Percentiles rank a stretch among this genome's conserved stretches.
Conservation (phyloP, 2,329 filamentous ascomycete species). For the Penicillium italicum region DNA sequence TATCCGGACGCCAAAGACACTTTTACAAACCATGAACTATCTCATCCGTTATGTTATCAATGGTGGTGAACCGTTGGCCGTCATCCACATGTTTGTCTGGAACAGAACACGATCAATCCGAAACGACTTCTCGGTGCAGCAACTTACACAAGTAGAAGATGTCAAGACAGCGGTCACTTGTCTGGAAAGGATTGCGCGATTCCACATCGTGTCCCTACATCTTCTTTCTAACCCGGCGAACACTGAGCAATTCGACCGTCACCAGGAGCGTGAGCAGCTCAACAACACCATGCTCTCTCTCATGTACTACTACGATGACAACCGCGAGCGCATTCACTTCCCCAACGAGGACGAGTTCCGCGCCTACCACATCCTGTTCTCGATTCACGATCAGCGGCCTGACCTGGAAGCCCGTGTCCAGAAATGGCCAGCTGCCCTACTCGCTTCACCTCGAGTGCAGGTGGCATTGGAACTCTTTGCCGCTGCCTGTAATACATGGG, state of each 20-base stretch:
- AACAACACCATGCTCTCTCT: constrained; percentile 61
- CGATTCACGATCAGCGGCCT: constrained; percentile 51
- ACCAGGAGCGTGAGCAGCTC: constrained; percentile 62
- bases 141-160: constrained; percentile 55
- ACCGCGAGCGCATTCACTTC: constrained; percentile 48
- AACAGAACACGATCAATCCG: constrained; percentile 62
- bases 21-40: constrained; percentile 48
- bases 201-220: constrained; percentile 61
- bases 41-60: constrained; percentile 50
- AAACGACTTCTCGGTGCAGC: constrained; percentile 63
- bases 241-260: constrained; percentile 52
- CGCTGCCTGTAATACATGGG: constrained; percentile 53
- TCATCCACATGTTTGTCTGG: constrained; percentile 63
- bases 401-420: constrained; percentile 58
- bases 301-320: constrained; percentile 59
- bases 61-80: constrained; percentile 47
- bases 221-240: constrained; percentile 52
- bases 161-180: constrained; percentile 57
- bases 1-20: constrained; percentile 54
- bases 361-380: constrained; percentile 59
- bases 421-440: constrained; percentile 51
- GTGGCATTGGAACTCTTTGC: constrained; percentile 56
- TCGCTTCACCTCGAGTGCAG: constrained; percentile 52
- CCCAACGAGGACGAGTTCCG: constrained; percentile 62
- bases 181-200: constrained; percentile 61